These are phyloP conservation scores for Phaffomyces antillensis DNA, from an alignment of 805 yeast genomes.

Conservation along the genomic window DNA sequence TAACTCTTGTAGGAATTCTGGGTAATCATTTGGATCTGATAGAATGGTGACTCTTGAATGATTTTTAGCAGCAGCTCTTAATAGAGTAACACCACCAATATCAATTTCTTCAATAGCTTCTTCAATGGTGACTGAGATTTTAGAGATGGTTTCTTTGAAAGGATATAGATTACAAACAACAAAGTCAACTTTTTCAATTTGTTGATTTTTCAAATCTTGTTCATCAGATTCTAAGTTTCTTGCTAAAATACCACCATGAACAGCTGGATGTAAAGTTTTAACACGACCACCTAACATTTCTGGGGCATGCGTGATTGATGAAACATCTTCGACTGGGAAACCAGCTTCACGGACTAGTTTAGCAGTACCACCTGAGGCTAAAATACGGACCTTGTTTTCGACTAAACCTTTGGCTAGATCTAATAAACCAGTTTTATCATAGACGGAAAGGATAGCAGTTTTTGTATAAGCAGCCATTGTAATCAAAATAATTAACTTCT, in stretches of 20 bases:
- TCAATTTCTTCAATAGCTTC: slow-evolving; percentile 99
- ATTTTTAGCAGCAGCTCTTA: slow-evolving; percentile 98
- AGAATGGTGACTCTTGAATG: slow-evolving; percentile 93
- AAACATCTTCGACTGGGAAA: slow-evolving; percentile 94
- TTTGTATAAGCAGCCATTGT: slow-evolving; percentile 38
- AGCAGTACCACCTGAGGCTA: slow-evolving; percentile 98
- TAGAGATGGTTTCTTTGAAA: slow-evolving; percentile 94
- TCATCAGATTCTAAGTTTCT: slow-evolving; percentile 89
- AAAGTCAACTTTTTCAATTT: slow-evolving; percentile 91
- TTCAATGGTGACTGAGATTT: slow-evolving; percentile 88
- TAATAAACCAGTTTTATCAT: slow-evolving; percentile 93
- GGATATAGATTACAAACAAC: slow-evolving; percentile 98
- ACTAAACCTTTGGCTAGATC: slow-evolving; percentile 94
- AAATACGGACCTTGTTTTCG: slow-evolving; percentile 80
- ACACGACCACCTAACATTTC: slow-evolving; percentile 99
- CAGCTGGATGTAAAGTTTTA: slow-evolving; percentile 97
- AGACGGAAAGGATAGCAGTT: slow-evolving; percentile 94
- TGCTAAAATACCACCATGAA: slow-evolving; percentile 96
- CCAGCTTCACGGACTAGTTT: slow-evolving; percentile 93
- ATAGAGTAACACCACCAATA: slow-evolving; percentile 94
- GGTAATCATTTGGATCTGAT: slow-evolving; percentile 91
- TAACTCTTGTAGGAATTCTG: slow-evolving; percentile 79
- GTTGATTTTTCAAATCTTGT: slow-evolving; percentile 78
- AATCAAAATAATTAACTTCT: neutral
- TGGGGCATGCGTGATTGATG: slow-evolving; percentile 94